Base-by-base conservation (phyloP, 495 filamentous ascomycete species). In the Cercophora newfieldiana region DNA sequence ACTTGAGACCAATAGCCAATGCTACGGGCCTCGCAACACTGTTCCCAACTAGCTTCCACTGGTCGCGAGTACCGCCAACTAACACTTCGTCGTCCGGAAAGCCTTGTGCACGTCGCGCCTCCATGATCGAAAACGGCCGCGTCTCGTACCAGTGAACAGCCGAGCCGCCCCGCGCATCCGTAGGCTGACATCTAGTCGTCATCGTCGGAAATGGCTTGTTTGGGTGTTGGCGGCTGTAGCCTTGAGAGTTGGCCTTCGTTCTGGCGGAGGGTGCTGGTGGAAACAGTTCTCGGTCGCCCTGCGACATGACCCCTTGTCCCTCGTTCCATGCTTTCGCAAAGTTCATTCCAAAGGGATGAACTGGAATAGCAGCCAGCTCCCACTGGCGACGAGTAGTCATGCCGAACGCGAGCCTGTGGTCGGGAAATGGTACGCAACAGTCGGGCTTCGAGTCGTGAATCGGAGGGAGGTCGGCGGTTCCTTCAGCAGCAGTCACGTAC, bases 1-100 rank as follows among this genome's bases (percentile, higher is more conserved):
- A 75, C 37, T 80, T 70, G 6, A 91, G 65, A 1, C 90, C 90
- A 48, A 90, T 70, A 18, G 85, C 88, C 24, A 90, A 62, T 7
- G 89, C 81, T 19, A 90, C 84, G 5, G 80, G 79, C 24, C 89
- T 82, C n/a, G 87, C 83, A 2, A 93, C 91, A 57, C 85, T 87
- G 71, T 94, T 93, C 0, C 90, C 91, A 16, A 91, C 77, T 44
- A 90, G 82, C 62, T 81, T 85, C 77, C 83, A 87, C 67, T 88
- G 84, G 14, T 85, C 74, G 0, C 59, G 37, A 1, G 79, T 68
- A 7, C 56, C 61, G 0, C 89, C 91, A 12, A 92, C 66, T 1
- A 94, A 66, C 0, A 93, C 82, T 48, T 92, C 90, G 18, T 88
- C 58, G 64, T 93, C 89, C 0, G 78, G 86, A 57, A 87, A 87